A percentile compares a stretch with the other conserved stretches of the same genome.
These are phyloP conservation scores for Ophiostoma montium DNA, from an alignment of 2,329 filamentous ascomycete species.

Conservation along the genomic window DNA sequence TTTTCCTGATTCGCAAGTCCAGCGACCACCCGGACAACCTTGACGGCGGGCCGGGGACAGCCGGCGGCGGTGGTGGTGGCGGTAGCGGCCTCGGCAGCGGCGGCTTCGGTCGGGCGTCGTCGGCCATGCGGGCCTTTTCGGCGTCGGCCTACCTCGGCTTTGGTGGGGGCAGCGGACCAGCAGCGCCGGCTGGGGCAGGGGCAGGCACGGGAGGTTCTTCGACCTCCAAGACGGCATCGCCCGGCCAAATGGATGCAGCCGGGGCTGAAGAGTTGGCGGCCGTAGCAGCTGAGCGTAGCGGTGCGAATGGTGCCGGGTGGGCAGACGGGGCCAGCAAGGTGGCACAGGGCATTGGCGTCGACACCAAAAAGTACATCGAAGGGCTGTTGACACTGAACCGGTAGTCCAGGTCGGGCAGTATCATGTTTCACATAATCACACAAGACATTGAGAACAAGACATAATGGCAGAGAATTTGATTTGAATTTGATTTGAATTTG, in stretches of 20 bases:
- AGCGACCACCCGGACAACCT: conserved; percentile 33
- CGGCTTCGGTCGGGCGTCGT: conserved; percentile 23
- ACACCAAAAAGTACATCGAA: conserved; percentile 63
- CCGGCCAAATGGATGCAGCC: conserved; percentile 20
- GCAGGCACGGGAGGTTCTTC: neutral
- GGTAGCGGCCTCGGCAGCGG: conserved; percentile 8
- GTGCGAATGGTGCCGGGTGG: conserved; percentile 21
- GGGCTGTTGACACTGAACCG: conserved; percentile 50
- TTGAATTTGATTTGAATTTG: too few relatives aligned
- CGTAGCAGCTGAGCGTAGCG: conserved; percentile 13
- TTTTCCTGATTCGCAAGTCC: conserved; percentile 45
- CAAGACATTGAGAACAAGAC: too few relatives aligned
- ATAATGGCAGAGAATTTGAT: too few relatives aligned
- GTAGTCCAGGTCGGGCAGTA: conserved; percentile 14
- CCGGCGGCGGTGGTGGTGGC: conserved; percentile 6
- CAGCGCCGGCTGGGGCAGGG: neutral
- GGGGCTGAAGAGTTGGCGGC: conserved; percentile 18
- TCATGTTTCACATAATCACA: neutral
- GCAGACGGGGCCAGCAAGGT: conserved; percentile 44
- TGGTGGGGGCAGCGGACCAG: neutral
- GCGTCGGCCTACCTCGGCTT: conserved; percentile 8
- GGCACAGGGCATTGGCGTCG: conserved; percentile 61
- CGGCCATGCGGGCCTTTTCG: conserved; percentile 9
- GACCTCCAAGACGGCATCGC: conserved; percentile 15
- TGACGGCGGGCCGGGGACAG: conserved; percentile 21